These are phyloP conservation scores for Microcos paniculata DNA, from an alignment of 345 rosid species.

Conservation along the genomic window DNA sequence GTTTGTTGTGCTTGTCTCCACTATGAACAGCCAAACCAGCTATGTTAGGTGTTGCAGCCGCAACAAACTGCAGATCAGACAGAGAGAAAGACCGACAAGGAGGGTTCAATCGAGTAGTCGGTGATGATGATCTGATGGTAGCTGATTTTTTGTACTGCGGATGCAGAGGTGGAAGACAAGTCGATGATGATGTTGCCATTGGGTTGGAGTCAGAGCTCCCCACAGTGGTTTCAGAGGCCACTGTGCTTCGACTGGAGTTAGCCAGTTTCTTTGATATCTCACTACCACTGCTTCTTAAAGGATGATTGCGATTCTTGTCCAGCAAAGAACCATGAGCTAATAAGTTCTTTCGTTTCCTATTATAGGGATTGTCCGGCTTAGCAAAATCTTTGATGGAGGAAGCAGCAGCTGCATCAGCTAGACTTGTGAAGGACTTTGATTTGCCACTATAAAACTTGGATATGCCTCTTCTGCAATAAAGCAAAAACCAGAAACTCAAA, in stretches of 20 bases:
- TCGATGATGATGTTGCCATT: slow-evolving; percentile 11
- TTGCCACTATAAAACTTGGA: slow-evolving; percentile 45
- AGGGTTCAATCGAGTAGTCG: slow-evolving; percentile 16
- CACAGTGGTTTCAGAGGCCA: neutral
- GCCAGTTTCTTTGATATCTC: slow-evolving; percentile 23
- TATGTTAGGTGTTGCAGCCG: slow-evolving; percentile 10
- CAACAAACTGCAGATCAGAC: slow-evolving; percentile 39
- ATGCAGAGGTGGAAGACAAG: slow-evolving; percentile 37
- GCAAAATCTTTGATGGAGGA: slow-evolving; percentile 34
- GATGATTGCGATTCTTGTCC: slow-evolving; percentile 13
- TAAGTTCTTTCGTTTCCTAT: slow-evolving; percentile 37
- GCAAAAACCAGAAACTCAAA: neutral
- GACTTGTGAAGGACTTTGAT: slow-evolving; percentile 52
- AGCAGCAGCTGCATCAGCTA: slow-evolving; percentile 34
- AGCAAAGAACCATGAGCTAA: slow-evolving; percentile 19
- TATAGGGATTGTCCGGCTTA: slow-evolving; percentile 41
- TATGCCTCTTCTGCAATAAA: slow-evolving; percentile 38
- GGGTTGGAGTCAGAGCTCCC: slow-evolving; percentile 10
- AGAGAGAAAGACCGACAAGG: slow-evolving; percentile 41
- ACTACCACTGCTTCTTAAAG: slow-evolving; percentile 13
- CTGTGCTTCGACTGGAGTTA: slow-evolving; percentile 12
- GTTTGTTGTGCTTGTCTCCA: slow-evolving; percentile 22
- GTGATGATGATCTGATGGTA: slow-evolving; percentile 9
- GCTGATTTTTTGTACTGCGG: slow-evolving; percentile 27
- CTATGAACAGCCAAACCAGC: slow-evolving; percentile 12